Evolutionary conservation across 148 eudicot genomes (phyloP), one percentile per base, ranked within the genome.

Genomic region (Persicaria maculosa): DNA sequence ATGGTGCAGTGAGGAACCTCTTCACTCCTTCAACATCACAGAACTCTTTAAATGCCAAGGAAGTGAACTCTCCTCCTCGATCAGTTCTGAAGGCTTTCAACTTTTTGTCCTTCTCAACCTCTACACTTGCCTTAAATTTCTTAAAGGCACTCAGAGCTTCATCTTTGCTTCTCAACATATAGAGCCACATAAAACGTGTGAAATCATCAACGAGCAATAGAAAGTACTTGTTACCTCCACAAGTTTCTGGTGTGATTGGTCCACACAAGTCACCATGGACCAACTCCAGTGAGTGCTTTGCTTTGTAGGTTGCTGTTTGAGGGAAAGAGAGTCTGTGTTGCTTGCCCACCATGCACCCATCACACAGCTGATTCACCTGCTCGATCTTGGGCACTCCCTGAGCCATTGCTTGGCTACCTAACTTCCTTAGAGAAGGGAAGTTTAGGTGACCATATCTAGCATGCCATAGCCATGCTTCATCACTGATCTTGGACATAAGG

Each of bases 231-330:
- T 58, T 68, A 52, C 73, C 77, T 9, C 70, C 54, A 19, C 47
- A 5, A 1, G 81, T 64, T 1, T 7, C 15, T 15, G 74, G 74
- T 4, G 54, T 36, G 22, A 79, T 74, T 69, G 77, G 81, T 15
- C 81, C 77, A 36, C 77, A 74, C 9, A 79, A 14, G 16, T 79
- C 81, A 9, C 68, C 59, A 50, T 79, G 81, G 0, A 79, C 72
- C 14, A 79, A 47, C 19, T 79, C 77, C 4, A 74, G 48, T 2
- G 8, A 15, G 4, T 68, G 12, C 14, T 44, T 47, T 12, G 81
- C 77, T 46, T 47, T 25, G 8, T 14, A 74, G 11, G 15, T 43
- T 14, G 67, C 22, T 15, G 15, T 9, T 9, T 74, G 44, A 47
- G 65, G 77, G 7, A 74, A 74, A 1, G 68, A 22, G 6, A 47